Conservation (phyloP, 805 yeast species). For the Schizosaccharomyces cryophilus region DNA sequence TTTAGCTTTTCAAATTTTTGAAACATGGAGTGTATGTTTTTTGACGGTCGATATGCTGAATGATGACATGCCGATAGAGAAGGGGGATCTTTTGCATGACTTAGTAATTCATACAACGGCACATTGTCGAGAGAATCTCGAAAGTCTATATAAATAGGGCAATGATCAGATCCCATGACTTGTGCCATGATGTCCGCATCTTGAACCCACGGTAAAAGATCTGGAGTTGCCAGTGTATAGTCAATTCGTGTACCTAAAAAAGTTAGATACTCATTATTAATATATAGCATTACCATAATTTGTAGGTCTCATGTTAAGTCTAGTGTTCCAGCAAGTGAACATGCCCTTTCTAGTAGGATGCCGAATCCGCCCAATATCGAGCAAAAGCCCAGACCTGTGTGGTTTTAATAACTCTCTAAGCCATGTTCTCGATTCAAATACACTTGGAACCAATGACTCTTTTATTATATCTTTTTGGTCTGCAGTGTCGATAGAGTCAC, state of each 20-base stretch:
- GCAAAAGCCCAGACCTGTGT: constrained; percentile 2
- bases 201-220: constrained; percentile 17
- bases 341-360: constrained; percentile 36
- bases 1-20: background rate
- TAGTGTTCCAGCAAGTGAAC: constrained; percentile 84
- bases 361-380: constrained; percentile 17
- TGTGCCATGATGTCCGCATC: constrained; percentile 37
- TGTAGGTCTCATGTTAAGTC: constrained; percentile 47
- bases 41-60: constrained; percentile 7
- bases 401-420: background rate
- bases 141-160: constrained; percentile 65
- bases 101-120: background rate
- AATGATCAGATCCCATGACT: constrained; percentile 76
- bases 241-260: constrained; percentile 41
- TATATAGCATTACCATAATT: constrained; percentile 20
- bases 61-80: constrained; percentile 5
- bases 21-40: constrained; percentile 7
- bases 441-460: constrained; percentile 8
- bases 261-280: constrained; percentile 16
- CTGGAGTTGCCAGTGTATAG: constrained; percentile 30
- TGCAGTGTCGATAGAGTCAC: constrained; percentile 65
- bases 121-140: background rate
- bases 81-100: constrained; percentile 2
- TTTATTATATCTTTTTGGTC: constrained; percentile 29
- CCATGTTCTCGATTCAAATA: background rate